Evolutionary conservation across 2,329 filamentous ascomycete genomes (phyloP).

Genomic region (Fusarium sp.): DNA sequence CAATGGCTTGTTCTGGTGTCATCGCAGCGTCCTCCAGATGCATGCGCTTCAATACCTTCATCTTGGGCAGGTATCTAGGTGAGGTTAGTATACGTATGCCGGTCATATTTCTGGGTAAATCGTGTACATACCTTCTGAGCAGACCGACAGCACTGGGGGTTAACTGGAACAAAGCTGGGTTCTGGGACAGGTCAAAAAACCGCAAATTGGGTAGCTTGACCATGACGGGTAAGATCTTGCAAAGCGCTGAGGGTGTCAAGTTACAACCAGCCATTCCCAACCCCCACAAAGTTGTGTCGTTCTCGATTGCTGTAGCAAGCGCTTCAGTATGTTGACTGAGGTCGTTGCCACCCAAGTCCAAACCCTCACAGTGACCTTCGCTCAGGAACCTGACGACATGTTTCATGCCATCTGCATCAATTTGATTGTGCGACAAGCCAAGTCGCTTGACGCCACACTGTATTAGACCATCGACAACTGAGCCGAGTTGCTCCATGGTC

Average conservation of each 20-base stretch:
- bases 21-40: constrained; percentile 88
- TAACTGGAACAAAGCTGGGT: constrained; percentile 80
- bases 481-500: constrained; percentile 76
- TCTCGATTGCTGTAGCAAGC: constrained; percentile 65
- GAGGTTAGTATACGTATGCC: constrained; percentile 16
- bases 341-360: constrained; percentile 91
- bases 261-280: constrained; percentile 89
- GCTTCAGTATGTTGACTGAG: constrained; percentile 66
- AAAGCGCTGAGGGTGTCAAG: constrained; percentile 77
- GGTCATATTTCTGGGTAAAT: background rate
- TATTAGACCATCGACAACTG: constrained; percentile 84
- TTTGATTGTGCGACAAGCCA: constrained; percentile 83
- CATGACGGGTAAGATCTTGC: constrained; percentile 79
- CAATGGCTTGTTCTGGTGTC: constrained; percentile 88
- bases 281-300: constrained; percentile 76
- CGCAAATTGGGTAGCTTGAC: constrained; percentile 78
- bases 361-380: constrained; percentile 82
- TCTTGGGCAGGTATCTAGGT: constrained; percentile 78
- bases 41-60: constrained; percentile 82
- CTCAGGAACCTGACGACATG: constrained; percentile 83
- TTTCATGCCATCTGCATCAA: constrained; percentile 78
- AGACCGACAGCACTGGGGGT: constrained; percentile 79
- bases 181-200: constrained; percentile 94
- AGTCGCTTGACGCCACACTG: constrained; percentile 82
- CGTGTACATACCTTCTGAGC: constrained; percentile 74